Conservation (phyloP, 1,139 yeast species). For the Geotrichum aggregatum region DNA sequence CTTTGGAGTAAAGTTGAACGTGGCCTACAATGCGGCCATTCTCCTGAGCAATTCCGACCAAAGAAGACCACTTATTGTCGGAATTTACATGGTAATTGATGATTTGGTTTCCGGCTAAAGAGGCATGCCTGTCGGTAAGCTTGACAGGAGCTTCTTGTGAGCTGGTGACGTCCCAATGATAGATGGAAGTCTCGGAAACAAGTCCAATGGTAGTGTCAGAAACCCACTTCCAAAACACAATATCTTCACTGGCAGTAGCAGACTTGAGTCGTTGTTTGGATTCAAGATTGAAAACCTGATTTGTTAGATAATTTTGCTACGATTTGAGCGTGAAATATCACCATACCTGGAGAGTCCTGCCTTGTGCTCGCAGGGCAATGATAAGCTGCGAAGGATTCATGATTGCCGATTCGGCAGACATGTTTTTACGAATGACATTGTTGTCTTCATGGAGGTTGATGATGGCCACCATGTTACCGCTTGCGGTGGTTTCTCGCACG, state of each 20-base stretch:
- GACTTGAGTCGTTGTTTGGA: slow-evolving; percentile 87
- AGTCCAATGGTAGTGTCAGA: slow-evolving; percentile 70
- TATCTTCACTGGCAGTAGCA: slow-evolving; percentile 80
- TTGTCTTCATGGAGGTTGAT: slow-evolving; percentile 75
- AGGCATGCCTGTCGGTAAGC: slow-evolving; percentile 79
- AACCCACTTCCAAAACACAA: slow-evolving; percentile 95
- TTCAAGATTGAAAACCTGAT: slow-evolving; percentile 71
- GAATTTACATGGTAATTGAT: slow-evolving; percentile 85
- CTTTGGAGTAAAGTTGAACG: slow-evolving; percentile 84
- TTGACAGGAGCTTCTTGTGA: slow-evolving; percentile 71
- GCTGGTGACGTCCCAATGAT: slow-evolving; percentile 82
- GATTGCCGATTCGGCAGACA: slow-evolving; percentile 97
- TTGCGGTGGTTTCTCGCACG: slow-evolving; percentile 71
- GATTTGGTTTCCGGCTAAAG: slow-evolving; percentile 77
- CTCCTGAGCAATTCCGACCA: slow-evolving; percentile 92
- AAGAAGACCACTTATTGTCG: slow-evolving; percentile 86
- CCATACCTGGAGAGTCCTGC: slow-evolving; percentile 73
- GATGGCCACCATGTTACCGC: slow-evolving; percentile 83
- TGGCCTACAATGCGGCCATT: slow-evolving; percentile 95
- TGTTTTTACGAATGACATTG: slow-evolving; percentile 76
- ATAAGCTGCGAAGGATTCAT: slow-evolving; percentile 89
- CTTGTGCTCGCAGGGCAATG: slow-evolving; percentile 91
- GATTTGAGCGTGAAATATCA: not conserved
- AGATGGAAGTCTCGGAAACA: slow-evolving; percentile 71
- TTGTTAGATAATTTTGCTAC: not conserved